These are phyloP conservation scores for Stachybotrys elegans DNA, from an alignment of 2,329 filamentous ascomycete species.

Conservation along the genomic window DNA sequence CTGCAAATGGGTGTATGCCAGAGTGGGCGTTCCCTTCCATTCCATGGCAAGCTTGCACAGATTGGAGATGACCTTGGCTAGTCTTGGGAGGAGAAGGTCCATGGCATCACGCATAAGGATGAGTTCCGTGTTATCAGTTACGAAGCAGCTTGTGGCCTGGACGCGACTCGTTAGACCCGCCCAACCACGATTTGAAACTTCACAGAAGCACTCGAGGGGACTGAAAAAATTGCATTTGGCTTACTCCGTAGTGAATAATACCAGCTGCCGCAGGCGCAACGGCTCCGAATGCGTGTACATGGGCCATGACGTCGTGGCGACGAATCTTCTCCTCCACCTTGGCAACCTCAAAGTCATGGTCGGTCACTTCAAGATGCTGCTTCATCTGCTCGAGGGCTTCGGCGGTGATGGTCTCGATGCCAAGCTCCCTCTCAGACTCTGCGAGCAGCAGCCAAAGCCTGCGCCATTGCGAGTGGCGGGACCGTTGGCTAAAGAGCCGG, in stretches of 20 bases:
- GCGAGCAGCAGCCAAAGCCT: constrained; percentile 83
- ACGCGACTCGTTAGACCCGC: not conserved
- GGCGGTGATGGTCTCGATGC: constrained; percentile 62
- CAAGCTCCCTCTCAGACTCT: constrained; percentile 75
- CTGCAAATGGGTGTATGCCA: constrained; percentile 74
- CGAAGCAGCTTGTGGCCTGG: constrained; percentile 42
- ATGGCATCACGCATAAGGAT: constrained; percentile 63
- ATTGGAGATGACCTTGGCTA: constrained; percentile 74
- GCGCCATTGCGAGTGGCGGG: constrained; percentile 73
- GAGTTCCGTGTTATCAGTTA: constrained; percentile 73
- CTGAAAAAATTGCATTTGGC: constrained; percentile 1
- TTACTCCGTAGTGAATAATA: constrained; percentile 68
- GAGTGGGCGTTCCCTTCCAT: constrained; percentile 66
- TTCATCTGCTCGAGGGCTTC: constrained; percentile 75
- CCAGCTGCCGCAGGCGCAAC: constrained; percentile 73
- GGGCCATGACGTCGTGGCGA: constrained; percentile 59
- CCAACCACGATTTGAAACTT: not conserved
- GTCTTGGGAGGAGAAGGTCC: constrained; percentile 69
- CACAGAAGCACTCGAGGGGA: not conserved
- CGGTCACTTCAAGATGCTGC: constrained; percentile 67
- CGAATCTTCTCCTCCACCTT: constrained; percentile 70
- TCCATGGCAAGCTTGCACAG: constrained; percentile 66
- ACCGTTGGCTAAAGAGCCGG: constrained; percentile 72
- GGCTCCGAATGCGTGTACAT: constrained; percentile 70
- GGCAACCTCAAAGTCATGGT: constrained; percentile 71